phyloP scores from a whole-genome alignment of 306 rosid species.

The Cicer arietinum region DNA sequence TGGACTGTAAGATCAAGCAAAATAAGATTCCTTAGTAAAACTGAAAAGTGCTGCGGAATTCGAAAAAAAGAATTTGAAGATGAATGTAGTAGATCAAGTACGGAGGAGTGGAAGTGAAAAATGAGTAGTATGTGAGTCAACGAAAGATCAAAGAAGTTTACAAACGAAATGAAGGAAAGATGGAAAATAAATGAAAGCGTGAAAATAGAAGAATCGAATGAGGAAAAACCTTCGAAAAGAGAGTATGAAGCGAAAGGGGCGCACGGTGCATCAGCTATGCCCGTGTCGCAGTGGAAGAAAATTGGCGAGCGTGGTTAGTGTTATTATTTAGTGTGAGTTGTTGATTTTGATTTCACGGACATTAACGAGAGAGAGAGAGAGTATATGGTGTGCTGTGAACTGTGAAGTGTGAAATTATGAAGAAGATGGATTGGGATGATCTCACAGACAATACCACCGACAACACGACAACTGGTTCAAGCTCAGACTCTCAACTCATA shows the following conservation, averaged over 20 bases:
- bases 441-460: constrained; percentile 57
- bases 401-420: too few species aligned
- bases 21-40: background rate
- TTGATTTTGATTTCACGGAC: constrained; percentile 28
- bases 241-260: constrained; percentile 51
- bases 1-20: background rate
- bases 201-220: constrained; percentile 39
- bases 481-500: background rate
- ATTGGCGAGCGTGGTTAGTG: background rate
- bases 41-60: background rate
- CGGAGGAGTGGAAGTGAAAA: constrained; percentile 39
- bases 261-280: constrained; percentile 55
- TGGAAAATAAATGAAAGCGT: background rate
- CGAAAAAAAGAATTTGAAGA: background rate
- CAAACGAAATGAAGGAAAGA: constrained; percentile 20
- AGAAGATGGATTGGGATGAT: background rate
- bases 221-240: constrained; percentile 53
- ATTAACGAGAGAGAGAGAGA: constrained; percentile 2
- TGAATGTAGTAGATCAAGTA: constrained; percentile 58
- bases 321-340: constrained; percentile 23
- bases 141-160: constrained; percentile 30
- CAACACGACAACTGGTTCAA: constrained; percentile 30
- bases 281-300: constrained; percentile 42
- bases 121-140: constrained; percentile 49
- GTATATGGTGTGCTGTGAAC: background rate